Base-by-base conservation (phyloP, 2,329 filamentous ascomycete species). In the Botryotinia convoluta region DNA sequence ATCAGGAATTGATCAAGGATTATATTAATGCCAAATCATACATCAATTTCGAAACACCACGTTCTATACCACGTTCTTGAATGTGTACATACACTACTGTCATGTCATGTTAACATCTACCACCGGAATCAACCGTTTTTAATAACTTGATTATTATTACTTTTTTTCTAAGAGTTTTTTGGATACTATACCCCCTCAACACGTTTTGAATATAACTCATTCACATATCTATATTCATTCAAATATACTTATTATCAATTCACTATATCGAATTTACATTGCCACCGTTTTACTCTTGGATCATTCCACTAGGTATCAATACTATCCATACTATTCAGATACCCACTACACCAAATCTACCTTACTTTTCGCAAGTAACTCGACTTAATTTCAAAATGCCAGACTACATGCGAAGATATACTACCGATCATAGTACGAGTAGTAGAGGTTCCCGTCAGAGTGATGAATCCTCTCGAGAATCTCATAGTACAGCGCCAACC, bases 401-500 rank as follows among this genome's bases (percentile, higher is more conserved):
- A 54, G 72, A 76, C 67, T 73, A 76, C 42, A 76, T 76, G 59
- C 76, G 75, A 76, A 77, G 77, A 77, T 74, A 77, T 70, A 75
- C 77, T 39, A 79, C 76, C 64, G 74, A 75, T 62, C 65, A 74
- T 32, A 77, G 76, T 69, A 81, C 83, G 73, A 83, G 81, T 72
- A 83, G 83, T 74, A 81, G 81, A 65, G 81, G 81, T 74, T 85
- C 83, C 22, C 81, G 81, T 69, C 81, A 81, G 74, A 86, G 85
- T 77, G 81, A 83, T 74, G 84, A 85, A 61, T 85, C 71, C 18
- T 73, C 84, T 29, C 84, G 84, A 67, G 75, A 82, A 68, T 86
- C 85, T 16, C 81, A 82, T 69, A 86, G 84, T 76, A 87, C 86
- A 39, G 83, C 84, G 20, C 84, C 84, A 12, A 86, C 85, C 1